Evolutionary conservation across 208 protist species (phyloP).

Genomic region (Wallacemonas collosoma): DNA sequence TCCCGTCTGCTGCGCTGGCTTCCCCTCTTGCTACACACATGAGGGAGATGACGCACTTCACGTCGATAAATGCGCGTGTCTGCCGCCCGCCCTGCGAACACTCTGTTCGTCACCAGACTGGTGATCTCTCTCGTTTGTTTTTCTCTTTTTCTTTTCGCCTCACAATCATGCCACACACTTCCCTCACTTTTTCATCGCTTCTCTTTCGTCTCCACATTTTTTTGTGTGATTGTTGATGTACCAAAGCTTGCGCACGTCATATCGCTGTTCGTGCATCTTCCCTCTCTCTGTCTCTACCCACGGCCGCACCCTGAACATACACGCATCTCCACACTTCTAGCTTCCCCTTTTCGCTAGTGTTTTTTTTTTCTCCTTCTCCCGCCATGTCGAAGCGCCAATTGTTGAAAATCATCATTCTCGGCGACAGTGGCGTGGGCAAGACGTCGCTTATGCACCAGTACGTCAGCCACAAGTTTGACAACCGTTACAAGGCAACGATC

Average conservation of each 20-base stretch:
- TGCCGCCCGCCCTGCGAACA: too few relatives aligned
- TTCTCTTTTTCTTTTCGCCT: background rate
- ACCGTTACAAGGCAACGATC: slow-evolving; percentile 99
- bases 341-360: background rate
- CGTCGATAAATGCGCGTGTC: background rate
- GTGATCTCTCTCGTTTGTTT: background rate
- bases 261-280: background rate
- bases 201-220: background rate
- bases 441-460: slow-evolving; percentile 93
- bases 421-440: slow-evolving; percentile 94
- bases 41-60: background rate
- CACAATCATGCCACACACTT: background rate
- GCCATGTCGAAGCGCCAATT: slow-evolving; percentile 80
- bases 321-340: background rate
- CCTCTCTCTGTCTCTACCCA: background rate
- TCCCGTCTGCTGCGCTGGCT: background rate
- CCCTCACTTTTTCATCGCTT: background rate
- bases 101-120: background rate
- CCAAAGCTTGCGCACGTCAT: background rate
- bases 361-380: background rate
- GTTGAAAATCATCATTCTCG: slow-evolving; percentile 93
- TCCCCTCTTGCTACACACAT: background rate
- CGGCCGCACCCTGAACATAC: background rate
- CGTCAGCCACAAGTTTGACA: slow-evolving; percentile 91
- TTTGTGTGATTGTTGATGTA: background rate